A percentile compares a stretch with the other conserved stretches of the same genome.
Evolutionary conservation across 495 filamentous ascomycete species (phyloP).

Genomic region (Podospora tetraspora): DNA sequence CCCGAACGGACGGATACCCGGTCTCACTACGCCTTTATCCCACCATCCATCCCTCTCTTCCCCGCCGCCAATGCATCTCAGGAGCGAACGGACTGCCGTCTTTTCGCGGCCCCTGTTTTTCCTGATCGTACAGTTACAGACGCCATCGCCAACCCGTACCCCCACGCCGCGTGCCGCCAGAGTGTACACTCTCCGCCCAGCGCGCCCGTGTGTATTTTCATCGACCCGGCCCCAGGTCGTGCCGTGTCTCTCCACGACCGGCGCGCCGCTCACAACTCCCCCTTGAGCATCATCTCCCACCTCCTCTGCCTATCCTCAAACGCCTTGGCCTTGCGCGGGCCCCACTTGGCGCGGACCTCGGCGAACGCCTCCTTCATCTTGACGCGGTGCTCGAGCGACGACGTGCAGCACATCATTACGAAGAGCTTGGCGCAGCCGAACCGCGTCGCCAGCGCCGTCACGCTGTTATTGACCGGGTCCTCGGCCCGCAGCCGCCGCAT

Average conservation of each 20-base stretch:
- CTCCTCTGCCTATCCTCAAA: slow-evolving; percentile 68
- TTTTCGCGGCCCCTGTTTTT: not conserved
- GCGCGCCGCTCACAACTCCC: slow-evolving; percentile 37
- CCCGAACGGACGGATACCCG: not conserved
- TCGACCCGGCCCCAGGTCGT: not conserved
- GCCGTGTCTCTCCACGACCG: not conserved
- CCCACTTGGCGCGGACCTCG: slow-evolving; percentile 66
- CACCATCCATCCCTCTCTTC: not conserved
- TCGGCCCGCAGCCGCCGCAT: slow-evolving; percentile 62
- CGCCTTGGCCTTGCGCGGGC: slow-evolving; percentile 61
- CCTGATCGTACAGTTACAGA: not conserved
- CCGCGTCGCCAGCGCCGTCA: slow-evolving; percentile 60
- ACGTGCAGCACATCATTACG: slow-evolving; percentile 52
- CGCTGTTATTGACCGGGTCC: slow-evolving; percentile 70
- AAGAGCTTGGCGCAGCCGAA: slow-evolving; percentile 77
- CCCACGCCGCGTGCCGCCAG: not conserved
- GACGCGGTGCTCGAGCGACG: slow-evolving; percentile 34
- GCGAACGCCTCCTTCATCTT: slow-evolving; percentile 42
- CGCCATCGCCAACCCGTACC: not conserved
- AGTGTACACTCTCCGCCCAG: not conserved
- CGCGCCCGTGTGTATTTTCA: not conserved
- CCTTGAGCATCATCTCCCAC: slow-evolving; percentile 51
- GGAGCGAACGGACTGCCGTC: not conserved
- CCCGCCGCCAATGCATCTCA: not conserved
- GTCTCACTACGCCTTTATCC: not conserved